Evolutionary conservation across 2,329 filamentous ascomycete species (phyloP), one percentile per base, ranked within the genome.

Genomic region (Cercospora zeina): DNA sequence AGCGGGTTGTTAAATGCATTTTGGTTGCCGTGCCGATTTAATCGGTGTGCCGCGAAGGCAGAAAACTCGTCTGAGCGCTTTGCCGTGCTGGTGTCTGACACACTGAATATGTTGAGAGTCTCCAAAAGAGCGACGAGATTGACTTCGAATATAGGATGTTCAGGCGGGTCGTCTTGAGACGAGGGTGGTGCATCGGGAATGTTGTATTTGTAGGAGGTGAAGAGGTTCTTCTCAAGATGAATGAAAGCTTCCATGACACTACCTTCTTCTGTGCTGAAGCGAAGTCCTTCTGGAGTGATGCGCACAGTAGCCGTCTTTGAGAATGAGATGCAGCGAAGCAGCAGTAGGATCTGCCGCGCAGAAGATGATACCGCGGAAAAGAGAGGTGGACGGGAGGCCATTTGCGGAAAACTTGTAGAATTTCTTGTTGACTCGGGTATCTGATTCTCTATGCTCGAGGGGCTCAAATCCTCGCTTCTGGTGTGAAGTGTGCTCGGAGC

Each of bases 51-150:
- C 21, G 70, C 68, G 72, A 77, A 74, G 65, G 77, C 55, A 68
- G 76, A 77, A 72, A 77, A 69, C 63, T 70, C 61, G 69, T 74
- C 67, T 67, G 76, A 61, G 61, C 71, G 64, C 68, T 76, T 72
- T 7, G 66, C 54, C 19, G 68, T 68, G 61, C 66, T 69, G 7
- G 79, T 77, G 62, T 80, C 79, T 21, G 77, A 79, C 54, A 93
- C 85, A 54, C 91, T 91, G 72, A 99, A 96, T 54, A 99, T 97
- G 72, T 97, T 93, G 7, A 99, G 83, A 0, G 93, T 96, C 78
- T 97, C 95, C 58, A 99, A 85, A 2, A 99, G 84, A 16, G 93
- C 90, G 4, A 88, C 83, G 8, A 99, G 84, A 1, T 92, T 95
- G 67, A 97, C 88, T 73, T 96, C 89, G 73, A 99, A 99, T 56